Evolutionary conservation across 2,329 filamentous ascomycete species (phyloP), one percentile per base, ranked within the genome.

Genomic region (Acarospora socialis): DNA sequence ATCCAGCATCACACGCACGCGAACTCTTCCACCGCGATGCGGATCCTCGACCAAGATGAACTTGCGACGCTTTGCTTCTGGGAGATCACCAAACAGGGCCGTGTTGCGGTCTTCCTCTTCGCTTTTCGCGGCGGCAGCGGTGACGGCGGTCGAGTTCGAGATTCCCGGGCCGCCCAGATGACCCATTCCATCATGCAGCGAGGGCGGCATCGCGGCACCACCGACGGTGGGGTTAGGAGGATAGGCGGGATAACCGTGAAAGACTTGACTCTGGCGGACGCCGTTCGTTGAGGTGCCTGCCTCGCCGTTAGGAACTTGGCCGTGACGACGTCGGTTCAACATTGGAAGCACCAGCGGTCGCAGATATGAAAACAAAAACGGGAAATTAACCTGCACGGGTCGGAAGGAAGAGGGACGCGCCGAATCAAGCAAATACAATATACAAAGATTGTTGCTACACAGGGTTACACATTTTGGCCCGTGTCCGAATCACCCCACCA

Each of bases 41-140:
- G 73, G 76, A 53, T 95, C 87, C 43, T 94, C 86, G 17, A 95
- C 84, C 7, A 95, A 71, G 45, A 95, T 93, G 56, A 95, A 95
- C 57, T 94, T 95, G 51, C 87, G 79, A 49, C 83, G 82, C 61
- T 92, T 93, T 32, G 78, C 76, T 48, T 90, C 83, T 1, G 86
- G 84, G 32, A 93, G 70, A 43, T 90, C 79, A 29, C 83, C 82
- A 54, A 94, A 94, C 26, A 94, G 70, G 29, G 75, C 73, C 10
- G 74, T 69, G 32, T 65, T 77, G 61, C 53, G 51, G 39, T 71
- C 37, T 26, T 41, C 33, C 14, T 44, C 38, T 16, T 38, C 36
- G 19, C 33, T 27, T 34, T 48, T 49, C 32, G 37, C 44, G 7
- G 46, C 36, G 2, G 51, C 37, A 17, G 29, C 31, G 16, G 40